Base-by-base conservation (phyloP, 768 basidiomycete genomes). In the Macrolepiota fuliginosa region DNA sequence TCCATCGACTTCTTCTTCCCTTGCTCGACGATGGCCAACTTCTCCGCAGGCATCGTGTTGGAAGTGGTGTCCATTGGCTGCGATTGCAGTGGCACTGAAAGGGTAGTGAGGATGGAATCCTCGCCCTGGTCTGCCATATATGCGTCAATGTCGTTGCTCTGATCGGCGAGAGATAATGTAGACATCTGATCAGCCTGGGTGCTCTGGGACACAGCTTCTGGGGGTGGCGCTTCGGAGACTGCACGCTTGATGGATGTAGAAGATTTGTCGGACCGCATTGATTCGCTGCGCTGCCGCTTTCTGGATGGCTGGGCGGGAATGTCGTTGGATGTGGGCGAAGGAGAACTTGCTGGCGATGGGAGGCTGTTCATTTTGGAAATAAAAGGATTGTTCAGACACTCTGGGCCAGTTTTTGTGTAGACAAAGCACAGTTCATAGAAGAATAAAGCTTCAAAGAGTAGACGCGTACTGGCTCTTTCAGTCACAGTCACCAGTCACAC, bases 191-290 rank as follows among this genome's bases (percentile, higher is more conserved):
- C 80, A 47, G 75, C 63, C 58, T 70, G 74, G 46, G 76, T 74
- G 62, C 74, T 77, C 63, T 74, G 74, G 65, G 72, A 56, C 47
- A 68, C 63, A 53, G 75, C 72, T 63, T 84, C 79, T 61, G 76
- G 72, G 62, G 79, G 69, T 63, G 81, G 80, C 54, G 81, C 85
- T 70, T 91, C 89, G 24, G 92, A 90, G 58, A 84, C 84, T 19
- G 90, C 83, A 64, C 93, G 88, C 78, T 95, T 96, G 63, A 86
- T 78, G 29, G 91, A 93, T 25, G 89, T 86, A 27, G 83, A 83
- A 62, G 87, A 86, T 58, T 81, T 77, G 67, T 86, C 84, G 50
- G 90, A 91, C 70, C 89, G 80, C 86, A 88, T 89, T 39, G 90
- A 91, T 66, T 77, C 80, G 64, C 87, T 90, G 68, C 90, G 86